These are phyloP conservation scores for Pisolithus sp. DNA, from an alignment of 768 basidiomycete species.

Conservation along the genomic window DNA sequence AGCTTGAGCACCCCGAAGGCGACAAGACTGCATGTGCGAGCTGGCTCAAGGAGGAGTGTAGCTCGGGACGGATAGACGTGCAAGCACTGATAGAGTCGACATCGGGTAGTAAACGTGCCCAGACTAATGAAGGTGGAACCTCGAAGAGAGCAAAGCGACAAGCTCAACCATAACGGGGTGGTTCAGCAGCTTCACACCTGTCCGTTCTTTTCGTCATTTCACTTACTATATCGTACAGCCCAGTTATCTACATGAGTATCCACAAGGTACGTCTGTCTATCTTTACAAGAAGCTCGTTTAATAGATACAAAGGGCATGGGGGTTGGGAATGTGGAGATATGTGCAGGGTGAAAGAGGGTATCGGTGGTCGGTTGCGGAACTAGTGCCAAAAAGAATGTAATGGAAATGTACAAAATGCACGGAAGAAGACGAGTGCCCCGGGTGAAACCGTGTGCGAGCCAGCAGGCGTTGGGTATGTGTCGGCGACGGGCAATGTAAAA, in stretches of 20 bases:
- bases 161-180: neutral
- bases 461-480: no score
- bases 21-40: slow-evolving; percentile 58
- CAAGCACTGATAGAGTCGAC: slow-evolving; percentile 19
- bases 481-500: no score
- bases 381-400: neutral
- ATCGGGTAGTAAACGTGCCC: slow-evolving; percentile 21
- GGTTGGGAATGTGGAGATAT: slow-evolving; percentile 4
- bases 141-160: slow-evolving; percentile 29
- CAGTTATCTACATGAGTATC: neutral
- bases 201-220: neutral
- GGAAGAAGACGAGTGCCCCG: no score
- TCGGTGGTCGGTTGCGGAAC: neutral
- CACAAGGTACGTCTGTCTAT: neutral
- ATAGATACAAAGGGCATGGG: slow-evolving; percentile 14
- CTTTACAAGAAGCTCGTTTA: slow-evolving; percentile 4
- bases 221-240: neutral
- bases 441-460: no score
- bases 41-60: slow-evolving; percentile 61
- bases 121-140: slow-evolving; percentile 11
- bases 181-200: neutral
- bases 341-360: slow-evolving; percentile 7
- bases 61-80: slow-evolving; percentile 37
- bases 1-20: slow-evolving; percentile 66
- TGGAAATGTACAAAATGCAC: no score